Base-by-base conservation (phyloP, 192 early-diverging fungal genomes). In the Chytriomyces hyalinus region DNA sequence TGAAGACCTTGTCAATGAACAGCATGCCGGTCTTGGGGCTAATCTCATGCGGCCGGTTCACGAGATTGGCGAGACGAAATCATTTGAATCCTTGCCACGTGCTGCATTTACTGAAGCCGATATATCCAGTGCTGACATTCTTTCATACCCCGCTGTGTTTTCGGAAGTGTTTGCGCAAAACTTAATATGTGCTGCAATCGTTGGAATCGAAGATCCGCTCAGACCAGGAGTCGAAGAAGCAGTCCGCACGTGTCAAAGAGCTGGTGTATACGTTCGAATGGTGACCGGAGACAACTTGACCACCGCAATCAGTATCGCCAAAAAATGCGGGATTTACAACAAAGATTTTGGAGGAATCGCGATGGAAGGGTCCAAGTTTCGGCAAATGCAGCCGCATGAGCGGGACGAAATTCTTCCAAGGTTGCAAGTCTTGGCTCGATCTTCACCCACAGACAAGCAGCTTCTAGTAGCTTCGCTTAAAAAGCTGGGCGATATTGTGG, bases 241-340 rank as follows among this genome's bases (percentile, higher is more conserved):
- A 63, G 94, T 97, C 22, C 80, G 84, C n/a, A 79, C 80, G 48
- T 97, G 95, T 80, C 88, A 90, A 73, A 84, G 83, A 64, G 95
- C 95, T 48, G 95, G 96, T 76, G 93, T 97, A 24, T 85, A 88
- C 68, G 93, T 97, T 44, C 90, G 94, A 50, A 97, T 97, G 95
- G 94, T 96, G 24, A 87, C 86, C 6, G 86, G 86, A 24, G 86
- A 87, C 75, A 83, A 82, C 78, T 47, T 82, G 90, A 91, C 69
- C 89, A 97, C 86, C 88, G 95, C 86, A 84, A 86, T 72, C 84
- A 90, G 75, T 87, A 94, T 72, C 73, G 94, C 62, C 9, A 49
- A 61, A 45, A 60, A 79, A 9, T 86, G 82, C 67, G 86, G 86
- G 43, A 87, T 87, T 53, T 73, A 79, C 45, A 65, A 61, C 7